Conservation (phyloP, 192 early-diverging fungal species). For the Dispira parvispora region DNA sequence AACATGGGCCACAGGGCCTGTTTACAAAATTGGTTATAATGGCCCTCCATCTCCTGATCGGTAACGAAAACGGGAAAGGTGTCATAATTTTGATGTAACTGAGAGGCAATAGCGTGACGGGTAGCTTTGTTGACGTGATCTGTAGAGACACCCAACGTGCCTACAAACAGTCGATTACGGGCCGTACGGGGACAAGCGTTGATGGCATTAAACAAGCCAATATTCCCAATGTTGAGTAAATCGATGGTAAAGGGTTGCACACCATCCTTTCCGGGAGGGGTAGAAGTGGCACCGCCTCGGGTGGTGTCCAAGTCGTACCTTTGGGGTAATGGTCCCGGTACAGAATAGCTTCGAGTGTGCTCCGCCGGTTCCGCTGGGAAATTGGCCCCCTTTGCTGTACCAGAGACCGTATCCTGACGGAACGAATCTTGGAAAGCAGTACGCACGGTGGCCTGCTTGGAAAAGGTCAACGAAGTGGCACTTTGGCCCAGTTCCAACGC, state of each 20-base stretch:
- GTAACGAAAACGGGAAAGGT: conserved; percentile 66
- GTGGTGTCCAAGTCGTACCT: conserved; percentile 2
- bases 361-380: conserved; percentile 15
- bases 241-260: conserved; percentile 46
- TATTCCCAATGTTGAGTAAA: conserved; percentile 65
- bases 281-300: conserved; percentile 15
- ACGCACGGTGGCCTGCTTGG: conserved; percentile 7
- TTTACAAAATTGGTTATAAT: conserved; percentile 90
- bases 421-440: conserved; percentile 15
- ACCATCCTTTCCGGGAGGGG: conserved; percentile 21
- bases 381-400: conserved; percentile 14
- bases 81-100: conserved; percentile 41
- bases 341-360: conserved; percentile 20
- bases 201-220: conserved; percentile 88
- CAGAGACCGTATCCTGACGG: conserved; percentile 21
- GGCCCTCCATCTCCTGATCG: conserved; percentile 71
- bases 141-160: conserved; percentile 59
- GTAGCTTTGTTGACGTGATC: conserved; percentile 45
- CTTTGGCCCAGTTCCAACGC: background rate
- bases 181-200: conserved; percentile 41
- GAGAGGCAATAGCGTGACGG: conserved; percentile 34
- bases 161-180: conserved; percentile 50
- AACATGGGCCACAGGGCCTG: conserved; percentile 91
- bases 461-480: conserved; percentile 1
- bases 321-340: conserved; percentile 10